Evolutionary conservation across 106 monocot species (phyloP), one percentile per base, ranked within the genome.

Genomic region (Phalaenopsis equestris): DNA sequence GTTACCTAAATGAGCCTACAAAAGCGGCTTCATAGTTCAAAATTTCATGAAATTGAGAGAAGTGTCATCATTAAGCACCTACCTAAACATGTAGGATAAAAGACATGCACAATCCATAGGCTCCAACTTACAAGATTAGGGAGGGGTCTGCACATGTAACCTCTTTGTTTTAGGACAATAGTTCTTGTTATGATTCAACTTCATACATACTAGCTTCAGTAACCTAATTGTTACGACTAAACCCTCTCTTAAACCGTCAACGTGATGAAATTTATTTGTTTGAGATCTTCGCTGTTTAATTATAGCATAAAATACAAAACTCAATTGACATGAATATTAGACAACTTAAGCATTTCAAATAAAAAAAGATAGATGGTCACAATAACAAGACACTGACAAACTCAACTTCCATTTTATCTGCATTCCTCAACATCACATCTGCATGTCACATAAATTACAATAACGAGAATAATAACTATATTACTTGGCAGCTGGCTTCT

Each of bases 401-500:
- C 38, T 70, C 70, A 70, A 12, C 39, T 70, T 39, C 39, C 70
- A 36, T 39, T 70, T 70, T 70, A 2, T 12, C 36, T 38, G 11
- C 70, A 70, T 12, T 12, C 38, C 24, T 65, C n/a, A 8, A 65
- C 8, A 24, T 65, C 24, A 65, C 39, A 39, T 70, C 14, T 38
- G 38, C 36, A 70, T 70, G 38, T 70, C 70, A 70, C 21, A n/a
- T 61, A n/a, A 61, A n/a, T 61, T n/a, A 61, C 1, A 6, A 61
- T 61, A 61, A 61, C 21, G 61, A 61, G 21, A 61, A n/a, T 61
- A 61, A 61, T 61, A 61, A 61, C 21, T 61, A n/a, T n/a, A 61
- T n/a, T 61, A 61, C 21, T 12, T 61, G 8, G 61, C 61, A 61
- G 21, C 1, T 61, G 61, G 21, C 21, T n/a, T 61, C 8, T 61